Base-by-base conservation (phyloP, 2,329 filamentous ascomycete species). In the Neopestalotiopsis rosae region DNA sequence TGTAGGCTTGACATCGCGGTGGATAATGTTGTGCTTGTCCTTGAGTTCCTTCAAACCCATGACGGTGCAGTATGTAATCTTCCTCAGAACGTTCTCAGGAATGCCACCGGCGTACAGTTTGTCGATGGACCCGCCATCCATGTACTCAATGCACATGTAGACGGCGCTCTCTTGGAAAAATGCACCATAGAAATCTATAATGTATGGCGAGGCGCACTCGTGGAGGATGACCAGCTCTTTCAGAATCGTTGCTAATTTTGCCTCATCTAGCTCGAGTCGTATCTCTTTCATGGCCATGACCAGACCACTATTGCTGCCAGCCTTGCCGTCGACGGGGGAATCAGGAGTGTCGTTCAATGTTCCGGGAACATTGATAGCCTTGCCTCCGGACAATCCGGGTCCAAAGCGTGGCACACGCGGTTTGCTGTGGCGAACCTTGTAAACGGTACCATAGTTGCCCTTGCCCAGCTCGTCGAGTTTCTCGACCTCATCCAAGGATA, bases 251-350 rank as follows among this genome's bases (percentile, higher is more conserved):
- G 94, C 92, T 78, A 99, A 97, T 80, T 99, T 99, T 71, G 94
- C 92, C 79, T 99, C 96, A 76, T 99, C 96, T 66, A 99, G 86
- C 80, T 99, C 96, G 10, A 99, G 85, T 24, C 96, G 90, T 75
- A 99, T 97, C 81, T 99, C 96, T 80, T 99, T 99, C 96, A 99
- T 99, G 14, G 96, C 96, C 96, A 99, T 98, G 69, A 97, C 86
- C 64, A 93, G 89, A 20, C 95, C 94, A 0, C 90, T 91, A 0
- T 69, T 73, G 58, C 88, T 89, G 4, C 82, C 83, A 62, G 81
- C 73, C 61, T 73, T 76, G n/a, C 69, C 70, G 34, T 73, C 74
- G 30, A 68, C 42, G 2, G 71, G 73, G 9, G 68, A 73, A 32
- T 73, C 70, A n/a, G 77, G 76, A 61, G 73, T 79, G 14, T 79